These are phyloP conservation scores for Solanum dulcamara DNA, from an alignment of 257 asterid species.

Conservation along the genomic window DNA sequence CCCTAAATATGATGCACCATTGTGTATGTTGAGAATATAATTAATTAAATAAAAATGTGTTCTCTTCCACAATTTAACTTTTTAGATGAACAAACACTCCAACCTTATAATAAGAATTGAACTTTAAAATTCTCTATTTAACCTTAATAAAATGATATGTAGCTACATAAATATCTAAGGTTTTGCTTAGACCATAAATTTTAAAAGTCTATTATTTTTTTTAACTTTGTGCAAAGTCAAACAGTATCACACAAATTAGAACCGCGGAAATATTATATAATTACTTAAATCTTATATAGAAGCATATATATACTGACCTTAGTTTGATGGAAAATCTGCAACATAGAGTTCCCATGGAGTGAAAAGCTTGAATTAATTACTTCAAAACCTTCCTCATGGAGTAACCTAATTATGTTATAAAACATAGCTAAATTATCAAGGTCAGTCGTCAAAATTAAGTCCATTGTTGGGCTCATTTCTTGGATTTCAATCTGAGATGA, in stretches of 20 bases:
- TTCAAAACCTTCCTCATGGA: conserved; percentile 21
- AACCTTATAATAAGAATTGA: neutral
- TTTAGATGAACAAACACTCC: too few species aligned
- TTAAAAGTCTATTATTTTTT: neutral
- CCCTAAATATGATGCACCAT: too few species aligned
- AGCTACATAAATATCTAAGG: neutral
- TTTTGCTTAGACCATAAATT: neutral
- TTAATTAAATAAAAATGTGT: too few species aligned
- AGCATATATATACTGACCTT: conserved; percentile 8
- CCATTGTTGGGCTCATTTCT: conserved; percentile 28
- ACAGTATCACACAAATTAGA: neutral
- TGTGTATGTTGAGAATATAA: too few species aligned
- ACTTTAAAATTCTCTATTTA: neutral
- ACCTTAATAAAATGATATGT: neutral
- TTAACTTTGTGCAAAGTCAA: neutral
- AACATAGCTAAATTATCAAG: conserved; percentile 17
- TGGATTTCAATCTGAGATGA: conserved; percentile 29
- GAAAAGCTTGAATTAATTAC: conserved; percentile 30
- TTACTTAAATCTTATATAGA: too few species aligned
- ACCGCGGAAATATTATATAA: too few species aligned
- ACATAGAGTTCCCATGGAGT: conserved; percentile 19
- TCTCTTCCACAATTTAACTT: too few species aligned
- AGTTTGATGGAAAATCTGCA: conserved; percentile 22
- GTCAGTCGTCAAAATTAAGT: conserved; percentile 19
- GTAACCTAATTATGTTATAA: conserved; percentile 13